phyloP scores from a whole-genome alignment of 176 grass and related monocot species.

The Oryza longistaminata region DNA sequence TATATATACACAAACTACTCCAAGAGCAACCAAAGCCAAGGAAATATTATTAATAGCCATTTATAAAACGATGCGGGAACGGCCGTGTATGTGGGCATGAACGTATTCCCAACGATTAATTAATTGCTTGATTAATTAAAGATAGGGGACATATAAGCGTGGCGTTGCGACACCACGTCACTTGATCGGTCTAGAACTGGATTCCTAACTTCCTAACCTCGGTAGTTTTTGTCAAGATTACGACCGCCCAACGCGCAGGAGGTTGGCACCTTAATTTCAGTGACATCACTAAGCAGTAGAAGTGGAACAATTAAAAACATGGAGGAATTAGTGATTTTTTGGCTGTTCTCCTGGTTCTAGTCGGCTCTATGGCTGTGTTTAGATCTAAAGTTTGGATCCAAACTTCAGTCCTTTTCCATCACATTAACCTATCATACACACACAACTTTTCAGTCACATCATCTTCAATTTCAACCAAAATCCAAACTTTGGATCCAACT shows the following conservation, averaged over 20 bases:
- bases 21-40: background rate
- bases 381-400: too few species aligned
- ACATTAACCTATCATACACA: too few species aligned
- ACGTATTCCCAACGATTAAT: background rate
- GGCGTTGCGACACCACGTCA: background rate
- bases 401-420: too few species aligned
- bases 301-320: background rate
- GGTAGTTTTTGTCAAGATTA: background rate
- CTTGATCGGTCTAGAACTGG: background rate
- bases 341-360: background rate
- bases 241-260: background rate
- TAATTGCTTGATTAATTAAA: background rate
- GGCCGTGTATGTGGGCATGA: background rate
- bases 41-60: background rate
- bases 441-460: too few species aligned
- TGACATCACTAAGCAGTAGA: too few species aligned
- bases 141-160: background rate
- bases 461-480: too few species aligned
- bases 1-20: background rate
- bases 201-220: background rate
- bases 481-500: too few species aligned
- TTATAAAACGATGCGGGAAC: background rate
- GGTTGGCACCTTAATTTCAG: background rate
- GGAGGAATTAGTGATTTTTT: background rate
- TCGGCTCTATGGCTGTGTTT: background rate